Evolutionary conservation across 139 green algal species (phyloP), one percentile per base, ranked within the genome.

Genomic region (Auxenochlorella pyrenoidosa): DNA sequence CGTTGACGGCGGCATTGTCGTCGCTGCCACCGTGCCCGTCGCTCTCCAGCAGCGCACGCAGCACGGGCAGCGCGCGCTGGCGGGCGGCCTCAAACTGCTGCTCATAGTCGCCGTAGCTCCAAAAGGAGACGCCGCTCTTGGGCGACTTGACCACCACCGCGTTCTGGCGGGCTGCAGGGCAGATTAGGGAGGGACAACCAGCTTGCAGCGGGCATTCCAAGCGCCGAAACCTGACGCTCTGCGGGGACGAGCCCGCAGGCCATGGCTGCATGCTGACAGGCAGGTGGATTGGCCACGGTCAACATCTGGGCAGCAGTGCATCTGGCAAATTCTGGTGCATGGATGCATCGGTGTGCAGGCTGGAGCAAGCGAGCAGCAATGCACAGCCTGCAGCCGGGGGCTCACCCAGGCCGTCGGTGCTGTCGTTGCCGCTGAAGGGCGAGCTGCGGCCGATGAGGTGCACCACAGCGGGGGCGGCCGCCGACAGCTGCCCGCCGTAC

Each of bases 381-480:
- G 28, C n/a, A 6, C 47, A 75, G 58, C 58, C 36, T 24, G 51
- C 77, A 83, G 41, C n/a, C 54, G 41, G 4, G 1, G 24, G 5
- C 73, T 63, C 68, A 71, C 92, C 90, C 44, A 84, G 87, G 32
- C 66, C 73, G 12, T 75, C 84, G 5, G 94, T 87, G 82, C 94
- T 93, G 84, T 98, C 96, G 19, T 83, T 83, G 65, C 96, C 96
- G 87, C 90, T 95, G 85, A 98, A 97, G 3, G 92, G 92, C 0
- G 93, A 97, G 86, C 90, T 95, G 18, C 96, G 89, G 12, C 88
- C 72, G 76, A 98, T 97, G 30, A 98, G 87, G 82, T 98, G 96
- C 58, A 98, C 93, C n/a, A 98, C 88, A 15, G 94, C 95, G 6
- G 92, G 91, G 0, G 91, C 92, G n/a, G 73, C 65, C 41, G 76